Base-by-base conservation (phyloP, 2,329 filamentous ascomycete species). In the Plenodomus tracheiphilus region DNA sequence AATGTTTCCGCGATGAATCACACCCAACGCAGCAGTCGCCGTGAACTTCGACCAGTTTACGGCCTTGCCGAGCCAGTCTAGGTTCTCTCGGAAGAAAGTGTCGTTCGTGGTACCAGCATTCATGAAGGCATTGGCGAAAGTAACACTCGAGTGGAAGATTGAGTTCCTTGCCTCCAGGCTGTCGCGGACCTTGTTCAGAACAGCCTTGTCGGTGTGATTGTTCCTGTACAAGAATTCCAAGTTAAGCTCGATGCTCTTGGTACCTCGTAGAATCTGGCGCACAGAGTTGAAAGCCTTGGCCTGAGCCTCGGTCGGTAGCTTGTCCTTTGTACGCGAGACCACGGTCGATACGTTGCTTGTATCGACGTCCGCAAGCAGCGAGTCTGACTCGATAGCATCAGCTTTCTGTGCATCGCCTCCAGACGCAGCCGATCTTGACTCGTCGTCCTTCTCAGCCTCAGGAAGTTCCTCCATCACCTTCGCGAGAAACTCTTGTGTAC, bases 1-100 rank as follows among this genome's bases (percentile, higher is more conserved):
- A 50, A 99, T 80, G 73, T 99, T 99, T 47, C 94, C 94, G 39
- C 91, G 88, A 74, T 99, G 94, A 55, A 99, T 97, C 43, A 97
- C 94, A 72, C 94, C 94, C 5, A 99, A 80, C 7, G 94, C 94
- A 47, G 94, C 94, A 4, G 94, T 99, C 13, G 94, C 94, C 0
- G 94, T 97, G 72, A 99, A 99, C 72, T 99, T 99, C 53, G 92
- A 97, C 94, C 94, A 99, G 77, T 99, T 99, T 40, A 97, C 91
- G 20, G 94, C 94, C 79, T 97, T 99, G 52, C 93, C 92, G 3
- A 99, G 78, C 94, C 94, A 99, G 59, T 99, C 94, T 19, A 99
- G 77, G 70, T 99, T 99, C 68, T 97, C 91, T 7, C 95, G 85
- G 84, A 99, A 97, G 77, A 99, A 99, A 67, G 93, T 95, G 76